These are phyloP conservation scores for Uronychia binucleata DNA, from an alignment of 73 alveolate species.

Conservation along the genomic window DNA sequence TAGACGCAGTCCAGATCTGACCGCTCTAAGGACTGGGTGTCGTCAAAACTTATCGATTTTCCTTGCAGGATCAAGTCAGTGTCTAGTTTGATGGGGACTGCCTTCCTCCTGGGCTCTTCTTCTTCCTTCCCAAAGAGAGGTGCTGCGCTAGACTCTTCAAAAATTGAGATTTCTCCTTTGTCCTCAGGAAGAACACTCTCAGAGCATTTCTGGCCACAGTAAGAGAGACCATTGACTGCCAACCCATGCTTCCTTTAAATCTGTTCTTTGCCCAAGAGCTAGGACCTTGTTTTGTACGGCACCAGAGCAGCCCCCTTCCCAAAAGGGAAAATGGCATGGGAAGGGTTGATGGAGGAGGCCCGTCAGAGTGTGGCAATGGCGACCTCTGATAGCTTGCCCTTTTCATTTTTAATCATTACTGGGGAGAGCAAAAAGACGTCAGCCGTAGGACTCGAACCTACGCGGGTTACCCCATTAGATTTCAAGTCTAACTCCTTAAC, in stretches of 20 bases:
- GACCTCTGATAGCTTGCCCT: not conserved
- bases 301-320: not conserved
- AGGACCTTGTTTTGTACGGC: not conserved
- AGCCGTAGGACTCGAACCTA: slow-evolving; percentile 4
- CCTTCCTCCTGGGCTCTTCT: no score
- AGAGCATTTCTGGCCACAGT: no score
- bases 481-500: not conserved
- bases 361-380: not conserved
- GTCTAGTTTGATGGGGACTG: no score
- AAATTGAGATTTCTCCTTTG: no score
- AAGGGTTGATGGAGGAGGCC: not conserved
- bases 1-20: no score
- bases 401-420: not conserved
- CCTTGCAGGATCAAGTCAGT: no score
- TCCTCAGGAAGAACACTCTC: no score
- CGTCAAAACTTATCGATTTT: no score
- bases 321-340: not conserved
- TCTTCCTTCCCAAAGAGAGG: no score
- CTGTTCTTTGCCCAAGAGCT: not conserved
- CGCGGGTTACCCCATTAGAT: slow-evolving; percentile 2
- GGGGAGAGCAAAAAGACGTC: not conserved
- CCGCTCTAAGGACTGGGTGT: no score
- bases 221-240: not conserved
- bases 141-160: no score
- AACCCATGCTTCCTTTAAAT: not conserved